phyloP scores from a whole-genome alignment of 176 grass and related monocot genomes.

The Eragrostis curvula region DNA sequence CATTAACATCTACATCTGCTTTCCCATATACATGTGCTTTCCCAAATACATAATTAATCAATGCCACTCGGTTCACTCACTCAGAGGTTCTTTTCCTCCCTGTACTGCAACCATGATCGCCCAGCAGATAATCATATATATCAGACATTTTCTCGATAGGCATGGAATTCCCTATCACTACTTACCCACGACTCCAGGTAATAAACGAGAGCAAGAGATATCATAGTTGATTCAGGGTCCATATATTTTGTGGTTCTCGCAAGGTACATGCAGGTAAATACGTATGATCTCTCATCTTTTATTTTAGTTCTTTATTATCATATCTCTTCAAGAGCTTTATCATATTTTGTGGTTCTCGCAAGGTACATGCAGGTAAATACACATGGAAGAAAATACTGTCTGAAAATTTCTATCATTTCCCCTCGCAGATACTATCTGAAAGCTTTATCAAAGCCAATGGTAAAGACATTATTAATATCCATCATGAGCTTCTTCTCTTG shows the following conservation, averaged over 20 bases:
- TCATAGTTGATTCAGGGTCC: conserved; percentile 71
- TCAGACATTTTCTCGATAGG: conserved; percentile 75
- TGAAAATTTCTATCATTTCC: neutral
- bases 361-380: too few species aligned
- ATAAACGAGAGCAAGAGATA: conserved; percentile 85
- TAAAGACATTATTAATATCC: conserved; percentile 98
- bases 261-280: conserved; percentile 97
- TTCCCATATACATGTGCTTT: too few species aligned
- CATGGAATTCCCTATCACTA: conserved; percentile 90
- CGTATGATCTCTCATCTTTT: too few species aligned
- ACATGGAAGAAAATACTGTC: too few species aligned
- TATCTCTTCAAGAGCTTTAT: neutral
- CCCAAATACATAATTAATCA: too few species aligned
- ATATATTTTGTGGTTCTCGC: conserved; percentile 96
- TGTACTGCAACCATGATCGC: conserved; percentile 86
- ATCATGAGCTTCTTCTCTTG: conserved; percentile 95
- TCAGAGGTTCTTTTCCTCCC: too few species aligned
- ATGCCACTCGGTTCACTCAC: too few species aligned
- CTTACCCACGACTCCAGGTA: conserved; percentile 64
- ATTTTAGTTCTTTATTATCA: neutral
- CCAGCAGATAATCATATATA: conserved; percentile 72
- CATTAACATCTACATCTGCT: conserved; percentile 65
- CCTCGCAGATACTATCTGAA: conserved; percentile 67
- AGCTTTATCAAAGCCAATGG: conserved; percentile 72
- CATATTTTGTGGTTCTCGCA: too few species aligned